phyloP scores from a whole-genome alignment of 148 eudicot species.

The Fagopyrum homotropicum region DNA sequence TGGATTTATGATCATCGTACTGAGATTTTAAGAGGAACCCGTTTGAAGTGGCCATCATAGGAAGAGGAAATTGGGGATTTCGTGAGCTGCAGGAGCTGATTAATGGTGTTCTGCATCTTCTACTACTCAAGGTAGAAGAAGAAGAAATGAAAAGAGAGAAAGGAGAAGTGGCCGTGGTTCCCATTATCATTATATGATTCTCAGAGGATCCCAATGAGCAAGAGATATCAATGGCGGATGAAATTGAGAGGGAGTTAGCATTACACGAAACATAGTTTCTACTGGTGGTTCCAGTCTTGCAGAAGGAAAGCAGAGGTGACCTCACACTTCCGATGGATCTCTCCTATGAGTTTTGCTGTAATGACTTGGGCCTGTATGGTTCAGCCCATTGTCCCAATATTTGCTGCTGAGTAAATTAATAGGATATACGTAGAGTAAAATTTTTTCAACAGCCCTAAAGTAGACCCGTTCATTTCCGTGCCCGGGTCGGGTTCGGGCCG shows the following conservation, averaged over 20 bases:
- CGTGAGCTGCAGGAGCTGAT: neutral
- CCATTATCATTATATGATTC: neutral
- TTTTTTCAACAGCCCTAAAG: too few relatives aligned
- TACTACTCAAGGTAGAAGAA: neutral
- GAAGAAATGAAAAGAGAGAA: neutral
- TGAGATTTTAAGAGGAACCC: neutral
- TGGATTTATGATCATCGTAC: neutral
- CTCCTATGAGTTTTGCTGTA: neutral
- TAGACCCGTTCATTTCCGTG: too few relatives aligned
- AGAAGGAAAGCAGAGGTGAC: neutral
- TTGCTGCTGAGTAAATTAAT: neutral
- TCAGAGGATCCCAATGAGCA: neutral
- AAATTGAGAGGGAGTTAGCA: neutral
- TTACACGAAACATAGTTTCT: neutral
- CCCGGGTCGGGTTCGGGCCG: too few relatives aligned
- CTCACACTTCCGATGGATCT: neutral
- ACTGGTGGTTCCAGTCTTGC: neutral
- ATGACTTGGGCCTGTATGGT: neutral
- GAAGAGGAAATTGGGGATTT: neutral
- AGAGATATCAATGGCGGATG: constrained; percentile 2
- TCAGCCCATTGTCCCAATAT: neutral
- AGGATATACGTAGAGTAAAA: too few relatives aligned
- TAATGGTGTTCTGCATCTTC: constrained; percentile 7
- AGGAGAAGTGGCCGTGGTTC: constrained; percentile 1
- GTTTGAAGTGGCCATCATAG: neutral